These are phyloP conservation scores for Neonectria magnoliae DNA, from an alignment of 2,329 filamentous ascomycete species.

Conservation along the genomic window DNA sequence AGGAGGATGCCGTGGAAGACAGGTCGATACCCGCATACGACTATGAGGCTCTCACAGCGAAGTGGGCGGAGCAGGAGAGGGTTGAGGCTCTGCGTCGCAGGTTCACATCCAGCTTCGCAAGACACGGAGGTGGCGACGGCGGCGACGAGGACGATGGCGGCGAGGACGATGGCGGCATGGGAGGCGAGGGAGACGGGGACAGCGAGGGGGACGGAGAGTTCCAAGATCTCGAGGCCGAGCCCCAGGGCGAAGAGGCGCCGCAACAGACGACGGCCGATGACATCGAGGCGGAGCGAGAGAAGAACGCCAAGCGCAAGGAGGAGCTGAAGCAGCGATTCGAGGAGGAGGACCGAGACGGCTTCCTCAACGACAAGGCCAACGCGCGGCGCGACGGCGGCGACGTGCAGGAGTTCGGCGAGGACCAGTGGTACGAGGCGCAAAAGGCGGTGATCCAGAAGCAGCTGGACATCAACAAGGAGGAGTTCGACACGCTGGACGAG, in stretches of 20 bases:
- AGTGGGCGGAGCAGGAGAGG: conserved; percentile 84
- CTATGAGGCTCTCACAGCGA: conserved; percentile 81
- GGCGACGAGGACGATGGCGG: conserved; percentile 56
- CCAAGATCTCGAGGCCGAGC: conserved; percentile 69
- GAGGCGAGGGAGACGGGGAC: conserved; percentile 64
- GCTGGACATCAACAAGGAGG: conserved; percentile 93
- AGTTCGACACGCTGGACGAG: conserved; percentile 89
- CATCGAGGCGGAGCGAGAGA: conserved; percentile 88
- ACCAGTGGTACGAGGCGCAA: conserved; percentile 98
- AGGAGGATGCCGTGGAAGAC: conserved; percentile 81
- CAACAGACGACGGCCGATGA: conserved; percentile 56
- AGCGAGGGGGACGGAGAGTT: conserved; percentile 69
- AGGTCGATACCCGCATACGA: conserved; percentile 82
- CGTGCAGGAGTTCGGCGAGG: conserved; percentile 88
- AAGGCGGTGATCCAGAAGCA: conserved; percentile 96
- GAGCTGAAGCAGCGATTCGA: conserved; percentile 95
- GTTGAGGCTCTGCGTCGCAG: conserved; percentile 78
- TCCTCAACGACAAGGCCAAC: conserved; percentile 87
- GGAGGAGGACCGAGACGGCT: conserved; percentile 96
- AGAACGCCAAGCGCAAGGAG: conserved; percentile 91
- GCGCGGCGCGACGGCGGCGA: conserved; percentile 75
- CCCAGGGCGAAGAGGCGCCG: conserved; percentile 70
- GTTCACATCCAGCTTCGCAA: conserved; percentile 74
- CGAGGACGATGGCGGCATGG: conserved; percentile 57
- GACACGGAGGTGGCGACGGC: conserved; percentile 42